Conservation (phyloP, 2,329 filamentous ascomycete genomes). For the Metarhizium guizhouense region DNA sequence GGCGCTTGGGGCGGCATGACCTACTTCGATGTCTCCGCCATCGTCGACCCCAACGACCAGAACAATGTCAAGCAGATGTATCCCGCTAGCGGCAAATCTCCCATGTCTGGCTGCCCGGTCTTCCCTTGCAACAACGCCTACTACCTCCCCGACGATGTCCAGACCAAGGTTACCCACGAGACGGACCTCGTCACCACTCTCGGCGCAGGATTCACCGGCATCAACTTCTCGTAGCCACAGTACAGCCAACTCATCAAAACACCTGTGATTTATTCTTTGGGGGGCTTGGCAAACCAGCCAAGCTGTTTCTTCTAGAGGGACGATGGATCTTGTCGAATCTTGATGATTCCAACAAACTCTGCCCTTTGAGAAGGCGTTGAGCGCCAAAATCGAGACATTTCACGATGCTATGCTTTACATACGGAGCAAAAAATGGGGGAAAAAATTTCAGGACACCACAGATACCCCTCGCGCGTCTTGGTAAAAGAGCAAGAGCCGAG, state of each 20-base stretch:
- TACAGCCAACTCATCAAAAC: neutral
- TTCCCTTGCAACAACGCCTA: slow-evolving; percentile 48
- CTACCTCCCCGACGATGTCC: slow-evolving; percentile 43
- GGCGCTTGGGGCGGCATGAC: slow-evolving; percentile 37
- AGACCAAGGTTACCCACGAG: slow-evolving; percentile 43
- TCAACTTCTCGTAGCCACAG: slow-evolving; percentile 11
- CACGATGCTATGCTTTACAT: slow-evolving; percentile 2
- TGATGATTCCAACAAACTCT: neutral
- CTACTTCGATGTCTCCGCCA: slow-evolving; percentile 52
- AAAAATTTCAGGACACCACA: neutral
- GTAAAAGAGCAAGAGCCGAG: neutral
- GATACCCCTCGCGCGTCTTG: slow-evolving; percentile 5
- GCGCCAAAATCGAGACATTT: neutral
- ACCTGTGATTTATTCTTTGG: neutral
- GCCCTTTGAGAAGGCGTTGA: neutral
- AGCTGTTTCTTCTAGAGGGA: neutral
- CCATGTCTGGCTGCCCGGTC: slow-evolving; percentile 39
- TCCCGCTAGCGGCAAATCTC: slow-evolving; percentile 28
- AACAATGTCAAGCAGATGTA: slow-evolving; percentile 47
- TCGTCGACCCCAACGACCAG: slow-evolving; percentile 41
- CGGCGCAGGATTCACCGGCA: slow-evolving; percentile 23
- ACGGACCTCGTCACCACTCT: slow-evolving; percentile 42
- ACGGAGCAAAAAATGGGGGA: neutral
- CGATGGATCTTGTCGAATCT: neutral
- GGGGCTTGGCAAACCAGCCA: neutral